phyloP scores from a whole-genome alignment of 2,329 filamentous ascomycete genomes.

The Alternaria brassicae region DNA sequence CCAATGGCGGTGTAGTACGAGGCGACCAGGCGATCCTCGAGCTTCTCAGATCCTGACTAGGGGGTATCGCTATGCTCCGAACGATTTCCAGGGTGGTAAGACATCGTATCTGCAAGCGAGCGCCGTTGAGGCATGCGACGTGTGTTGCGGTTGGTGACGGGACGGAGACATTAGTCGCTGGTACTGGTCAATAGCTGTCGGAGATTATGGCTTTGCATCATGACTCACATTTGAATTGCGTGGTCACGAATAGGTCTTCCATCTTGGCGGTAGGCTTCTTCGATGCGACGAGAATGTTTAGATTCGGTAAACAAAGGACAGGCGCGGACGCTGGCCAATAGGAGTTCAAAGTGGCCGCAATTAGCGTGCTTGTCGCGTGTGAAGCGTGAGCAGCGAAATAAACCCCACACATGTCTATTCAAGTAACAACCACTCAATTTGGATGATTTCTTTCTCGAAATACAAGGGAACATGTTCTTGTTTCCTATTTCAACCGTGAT shows the following conservation, averaged over 20 bases:
- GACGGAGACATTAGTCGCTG: slow-evolving; percentile 46
- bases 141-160: slow-evolving; percentile 50
- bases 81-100: slow-evolving; percentile 46
- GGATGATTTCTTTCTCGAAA: neutral
- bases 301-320: slow-evolving; percentile 38
- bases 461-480: slow-evolving; percentile 8
- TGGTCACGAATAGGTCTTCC: slow-evolving; percentile 39
- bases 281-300: slow-evolving; percentile 28
- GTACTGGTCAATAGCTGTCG: slow-evolving; percentile 13
- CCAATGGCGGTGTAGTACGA: slow-evolving; percentile 4
- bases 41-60: slow-evolving; percentile 38
- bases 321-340: slow-evolving; percentile 28
- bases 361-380: slow-evolving; percentile 8
- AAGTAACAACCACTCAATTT: neutral
- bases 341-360: slow-evolving; percentile 17
- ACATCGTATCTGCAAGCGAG: slow-evolving; percentile 52
- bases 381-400: neutral
- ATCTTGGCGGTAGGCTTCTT: slow-evolving; percentile 21
- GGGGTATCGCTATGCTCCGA: slow-evolving; percentile 45
- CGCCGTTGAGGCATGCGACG: slow-evolving; percentile 48
- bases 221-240: slow-evolving; percentile 41
- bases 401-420: neutral
- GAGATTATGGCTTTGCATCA: neutral
- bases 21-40: slow-evolving; percentile 51
- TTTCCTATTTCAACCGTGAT: slow-evolving; percentile 27